Evolutionary conservation across 2,329 filamentous ascomycete species (phyloP), one percentile per base, ranked within the genome.

Genomic region (Cryoendolithus antarcticus): DNA sequence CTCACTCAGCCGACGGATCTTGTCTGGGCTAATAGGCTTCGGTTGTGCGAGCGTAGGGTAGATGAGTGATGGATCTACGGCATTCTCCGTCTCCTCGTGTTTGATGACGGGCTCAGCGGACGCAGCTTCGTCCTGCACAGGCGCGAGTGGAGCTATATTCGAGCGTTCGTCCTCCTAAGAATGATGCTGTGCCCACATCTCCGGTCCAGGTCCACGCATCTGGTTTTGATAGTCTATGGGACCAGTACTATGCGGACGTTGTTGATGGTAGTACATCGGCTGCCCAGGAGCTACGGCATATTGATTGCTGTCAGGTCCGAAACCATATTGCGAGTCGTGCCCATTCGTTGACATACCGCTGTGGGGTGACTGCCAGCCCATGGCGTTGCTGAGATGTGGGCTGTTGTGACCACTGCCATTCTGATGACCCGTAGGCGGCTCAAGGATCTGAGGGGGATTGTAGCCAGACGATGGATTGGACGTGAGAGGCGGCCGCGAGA

Each of bases 341-440:
- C 74, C 76, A 33, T 72, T 74, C 6, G 82, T 80, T 7, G 81
- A 77, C 48, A 86, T 77, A 27, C 74, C 72, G 47, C 77, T 75
- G 49, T 88, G 82, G 3, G 86, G 86, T 4, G 86, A 93, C 48
- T 86, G 82, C 88, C 89, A 95, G 39, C 84, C 82, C 45, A 85
- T 72, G 44, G 72, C 77, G 45, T 66, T 64, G 30, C 48, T 50
- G 77, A 94, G 85, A 60, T 95, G 88, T 37, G 89, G 88, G 60
- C 86, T 94, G 38, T 83, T 82, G 41, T 69, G 77, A n/a, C 75
- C 80, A 56, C 84, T 93, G 2, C 73, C 76, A 51, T 82, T 79
- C 47, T 81, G 78, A 43, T 83, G 80, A 57, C 89, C 85, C 45
- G 85, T 73, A 59, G 76, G 88, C 13, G 79, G 78, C 64, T 95